Evolutionary conservation across 345 rosid species (phyloP).

Genomic region (Geranium brycei): DNA sequence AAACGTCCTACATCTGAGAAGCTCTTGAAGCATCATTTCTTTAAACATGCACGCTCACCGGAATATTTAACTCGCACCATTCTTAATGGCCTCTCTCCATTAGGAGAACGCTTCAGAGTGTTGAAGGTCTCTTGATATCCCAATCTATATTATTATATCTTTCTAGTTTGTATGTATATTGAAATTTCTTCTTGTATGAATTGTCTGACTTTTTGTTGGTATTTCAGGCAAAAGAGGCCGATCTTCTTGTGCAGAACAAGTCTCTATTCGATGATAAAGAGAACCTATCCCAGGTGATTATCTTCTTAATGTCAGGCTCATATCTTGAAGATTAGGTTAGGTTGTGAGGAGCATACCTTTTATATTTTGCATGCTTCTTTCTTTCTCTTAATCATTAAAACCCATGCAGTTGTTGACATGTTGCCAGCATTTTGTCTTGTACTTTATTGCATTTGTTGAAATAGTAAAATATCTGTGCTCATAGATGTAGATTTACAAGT

Average conservation of each 20-base stretch:
- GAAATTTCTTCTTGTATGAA: not conserved
- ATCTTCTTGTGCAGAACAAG: slow-evolving; percentile 79
- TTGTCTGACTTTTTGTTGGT: not conserved
- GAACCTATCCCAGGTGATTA: slow-evolving; percentile 73
- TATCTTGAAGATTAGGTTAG: not conserved
- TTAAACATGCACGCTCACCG: slow-evolving; percentile 65
- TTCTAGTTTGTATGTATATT: not conserved
- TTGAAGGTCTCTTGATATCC: slow-evolving; percentile 61
- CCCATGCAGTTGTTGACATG: no score
- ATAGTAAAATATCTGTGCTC: not conserved
- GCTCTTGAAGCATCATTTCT: slow-evolving; percentile 80
- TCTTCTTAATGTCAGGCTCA: slow-evolving; percentile 2
- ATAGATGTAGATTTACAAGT: not conserved
- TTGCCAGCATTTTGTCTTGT: not conserved
- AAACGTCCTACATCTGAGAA: slow-evolving; percentile 91
- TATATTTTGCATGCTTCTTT: not conserved
- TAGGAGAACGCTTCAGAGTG: slow-evolving; percentile 76
- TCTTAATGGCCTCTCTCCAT: slow-evolving; percentile 62
- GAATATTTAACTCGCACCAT: slow-evolving; percentile 54
- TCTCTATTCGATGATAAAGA: slow-evolving; percentile 69
- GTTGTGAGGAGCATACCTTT: not conserved
- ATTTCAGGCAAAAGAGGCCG: slow-evolving; percentile 76
- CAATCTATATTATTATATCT: slow-evolving; percentile 1
- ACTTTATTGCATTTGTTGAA: no score
- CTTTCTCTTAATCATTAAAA: not conserved